phyloP scores from a whole-genome alignment of 1,139 yeast genomes.

The Protomyces arabidopsidicola region DNA sequence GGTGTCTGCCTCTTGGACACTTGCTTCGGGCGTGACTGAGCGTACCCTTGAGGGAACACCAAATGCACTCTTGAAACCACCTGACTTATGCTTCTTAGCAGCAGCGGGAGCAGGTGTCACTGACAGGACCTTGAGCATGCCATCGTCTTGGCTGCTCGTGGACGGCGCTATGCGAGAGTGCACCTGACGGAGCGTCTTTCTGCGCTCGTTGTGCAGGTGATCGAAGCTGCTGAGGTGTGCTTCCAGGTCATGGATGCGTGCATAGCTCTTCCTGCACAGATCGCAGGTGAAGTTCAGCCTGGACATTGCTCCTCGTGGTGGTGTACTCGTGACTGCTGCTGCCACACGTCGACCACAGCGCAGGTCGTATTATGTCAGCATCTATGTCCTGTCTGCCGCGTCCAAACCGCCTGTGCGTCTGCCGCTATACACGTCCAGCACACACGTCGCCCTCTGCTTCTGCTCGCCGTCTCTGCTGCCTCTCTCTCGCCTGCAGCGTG shows the following conservation, averaged over 20 bases:
- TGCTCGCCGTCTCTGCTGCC: too few species aligned
- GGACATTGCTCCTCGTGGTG: not conserved
- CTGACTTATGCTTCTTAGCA: not conserved
- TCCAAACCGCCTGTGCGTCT: too few species aligned
- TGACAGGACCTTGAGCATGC: not conserved
- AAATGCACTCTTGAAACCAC: slow-evolving; percentile 22
- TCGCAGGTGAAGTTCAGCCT: slow-evolving; percentile 13
- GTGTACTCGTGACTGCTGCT: too few species aligned
- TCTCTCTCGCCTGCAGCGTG: too few species aligned
- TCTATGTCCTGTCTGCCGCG: too few species aligned
- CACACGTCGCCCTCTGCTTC: too few species aligned
- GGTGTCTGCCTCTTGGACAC: not conserved
- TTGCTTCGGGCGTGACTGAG: not conserved
- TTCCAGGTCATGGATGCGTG: slow-evolving; percentile 18
- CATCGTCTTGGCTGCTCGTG: not conserved
- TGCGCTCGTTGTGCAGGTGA: slow-evolving; percentile 20
- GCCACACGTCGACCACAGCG: too few species aligned
- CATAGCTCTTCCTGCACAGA: slow-evolving; percentile 16
- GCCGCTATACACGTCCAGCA: too few species aligned
- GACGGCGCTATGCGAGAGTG: not conserved
- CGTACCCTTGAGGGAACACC: not conserved
- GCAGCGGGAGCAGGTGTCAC: not conserved
- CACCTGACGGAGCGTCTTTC: slow-evolving; percentile 4
- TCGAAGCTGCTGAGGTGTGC: slow-evolving; percentile 14
- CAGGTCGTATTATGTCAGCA: too few species aligned